Evolutionary conservation across 352 stramenopile species (phyloP), one percentile per base, ranked within the genome.

Genomic region (Globisporangium nodosum): DNA sequence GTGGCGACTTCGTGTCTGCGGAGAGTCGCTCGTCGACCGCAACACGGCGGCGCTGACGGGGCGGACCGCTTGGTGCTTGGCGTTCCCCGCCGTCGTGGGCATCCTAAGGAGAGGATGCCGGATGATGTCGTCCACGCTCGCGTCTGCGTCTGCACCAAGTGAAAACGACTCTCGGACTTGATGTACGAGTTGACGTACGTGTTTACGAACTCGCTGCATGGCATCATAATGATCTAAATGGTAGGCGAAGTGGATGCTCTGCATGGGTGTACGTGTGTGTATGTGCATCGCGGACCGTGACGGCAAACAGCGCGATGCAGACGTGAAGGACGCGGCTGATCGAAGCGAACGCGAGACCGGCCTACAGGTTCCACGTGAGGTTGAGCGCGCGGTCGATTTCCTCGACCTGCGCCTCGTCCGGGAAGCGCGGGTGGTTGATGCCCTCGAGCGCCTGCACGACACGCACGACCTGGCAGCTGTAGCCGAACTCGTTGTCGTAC

Each of bases 401-500:
- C 40, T 84, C 80, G 30, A 84, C 68, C 54, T 90, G 77, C 33
- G 74, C 73, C 33, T 81, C 70, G 35, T 85, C 78, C 18, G 83
- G 83, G 66, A 93, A 93, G 54, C 74, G 71, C 43, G 69, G 74
- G 70, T 91, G 79, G 60, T 78, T 71, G 60, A 93, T 91, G 57
- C 74, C 83, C 60, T 87, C 76, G n/a, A 96, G 80, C 49, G 68
- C 64, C 72, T 96, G 85, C 30, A 93, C 68, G 21, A 94, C 76
- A 20, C 85, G 77, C 42, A 96, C 74, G 54, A 96, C 87, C 55
- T 94, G 87, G 64, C 78, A 88, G 50, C 76, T 90, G 78, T 96
- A 96, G 68, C 87, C 87, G 51, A 90, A 94, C 67, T 96, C 87
- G 70, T 96, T 96, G 75, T 96, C 87, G 76, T 96, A 96, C 84